Conservation (phyloP, 257 asterid genomes). For the Marsdenia floribunda region DNA sequence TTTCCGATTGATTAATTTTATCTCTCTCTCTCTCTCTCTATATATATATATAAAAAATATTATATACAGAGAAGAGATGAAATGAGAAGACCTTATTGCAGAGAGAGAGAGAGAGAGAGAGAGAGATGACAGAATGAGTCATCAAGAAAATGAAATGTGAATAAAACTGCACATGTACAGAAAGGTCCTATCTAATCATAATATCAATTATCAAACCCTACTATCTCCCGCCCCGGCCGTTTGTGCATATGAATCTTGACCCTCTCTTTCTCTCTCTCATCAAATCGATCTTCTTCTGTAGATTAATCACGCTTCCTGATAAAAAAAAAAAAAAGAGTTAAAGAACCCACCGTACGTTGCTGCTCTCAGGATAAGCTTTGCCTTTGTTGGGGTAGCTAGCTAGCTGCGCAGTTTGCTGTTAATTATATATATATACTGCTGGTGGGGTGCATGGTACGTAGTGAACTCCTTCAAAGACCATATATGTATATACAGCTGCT, state of each 20-base stretch:
- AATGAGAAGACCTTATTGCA: not conserved
- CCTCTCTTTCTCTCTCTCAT: not conserved
- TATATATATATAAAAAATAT: too few species aligned
- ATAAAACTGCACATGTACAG: constrained; percentile 14
- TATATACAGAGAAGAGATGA: not conserved
- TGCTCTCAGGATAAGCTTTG: not conserved
- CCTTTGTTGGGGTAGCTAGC: not conserved
- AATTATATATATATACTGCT: too few species aligned
- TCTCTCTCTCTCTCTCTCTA: too few species aligned
- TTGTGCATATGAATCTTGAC: too few species aligned
- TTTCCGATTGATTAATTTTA: too few species aligned
- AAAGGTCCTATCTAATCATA: constrained; percentile 12
- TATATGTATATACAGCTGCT: not conserved
- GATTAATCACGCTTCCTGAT: constrained; percentile 18
- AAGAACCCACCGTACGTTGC: constrained; percentile 5
- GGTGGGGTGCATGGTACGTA: not conserved
- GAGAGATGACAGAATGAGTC: not conserved
- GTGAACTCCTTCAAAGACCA: not conserved
- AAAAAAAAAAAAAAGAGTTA: not conserved
- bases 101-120: not conserved
- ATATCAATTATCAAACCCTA: constrained; percentile 1
- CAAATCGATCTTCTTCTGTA: constrained; percentile 9
- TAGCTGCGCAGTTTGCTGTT: not conserved
- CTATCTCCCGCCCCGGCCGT: not conserved
- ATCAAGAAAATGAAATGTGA: constrained; percentile 16